Conservation (phyloP, 352 stramenopile genomes). For the Pythium vanterpoolii region DNA sequence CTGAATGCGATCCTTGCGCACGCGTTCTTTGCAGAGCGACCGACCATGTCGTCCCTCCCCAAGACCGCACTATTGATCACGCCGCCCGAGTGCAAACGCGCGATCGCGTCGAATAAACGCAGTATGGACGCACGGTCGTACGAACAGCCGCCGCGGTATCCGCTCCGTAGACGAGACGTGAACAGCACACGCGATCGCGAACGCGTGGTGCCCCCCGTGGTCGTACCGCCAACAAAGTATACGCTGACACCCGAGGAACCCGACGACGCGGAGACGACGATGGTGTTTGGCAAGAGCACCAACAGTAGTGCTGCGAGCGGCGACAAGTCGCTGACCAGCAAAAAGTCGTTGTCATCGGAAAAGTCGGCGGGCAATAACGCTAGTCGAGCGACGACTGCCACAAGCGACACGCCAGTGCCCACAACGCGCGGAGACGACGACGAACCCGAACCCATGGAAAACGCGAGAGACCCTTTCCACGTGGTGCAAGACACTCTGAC, state of each 20-base stretch:
- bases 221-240: not conserved
- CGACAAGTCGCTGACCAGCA: conserved; percentile 10
- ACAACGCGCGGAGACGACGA: not conserved
- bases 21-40: conserved; percentile 67
- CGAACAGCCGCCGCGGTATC: conserved; percentile 16
- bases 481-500: conserved; percentile 49
- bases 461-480: conserved; percentile 39
- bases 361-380: not conserved
- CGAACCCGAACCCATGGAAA: not conserved
- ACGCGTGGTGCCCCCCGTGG: not conserved
- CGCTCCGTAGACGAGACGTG: conserved; percentile 16
- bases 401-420: conserved; percentile 15
- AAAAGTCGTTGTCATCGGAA: too few species aligned
- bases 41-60: conserved; percentile 51
- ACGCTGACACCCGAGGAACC: not conserved
- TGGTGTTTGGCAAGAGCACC: conserved; percentile 6
- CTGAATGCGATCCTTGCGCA: conserved; percentile 76
- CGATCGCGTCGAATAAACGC: conserved; percentile 29
- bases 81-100: conserved; percentile 52
- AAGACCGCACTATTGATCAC: conserved; percentile 67
- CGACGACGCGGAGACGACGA: conserved; percentile 7
- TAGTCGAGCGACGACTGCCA: conserved; percentile 20
- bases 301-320: conserved; percentile 11
- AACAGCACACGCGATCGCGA: conserved; percentile 7
- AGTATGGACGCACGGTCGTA: conserved; percentile 18